Evolutionary conservation across 345 rosid species (phyloP).

Genomic region (Carallia brachiata): DNA sequence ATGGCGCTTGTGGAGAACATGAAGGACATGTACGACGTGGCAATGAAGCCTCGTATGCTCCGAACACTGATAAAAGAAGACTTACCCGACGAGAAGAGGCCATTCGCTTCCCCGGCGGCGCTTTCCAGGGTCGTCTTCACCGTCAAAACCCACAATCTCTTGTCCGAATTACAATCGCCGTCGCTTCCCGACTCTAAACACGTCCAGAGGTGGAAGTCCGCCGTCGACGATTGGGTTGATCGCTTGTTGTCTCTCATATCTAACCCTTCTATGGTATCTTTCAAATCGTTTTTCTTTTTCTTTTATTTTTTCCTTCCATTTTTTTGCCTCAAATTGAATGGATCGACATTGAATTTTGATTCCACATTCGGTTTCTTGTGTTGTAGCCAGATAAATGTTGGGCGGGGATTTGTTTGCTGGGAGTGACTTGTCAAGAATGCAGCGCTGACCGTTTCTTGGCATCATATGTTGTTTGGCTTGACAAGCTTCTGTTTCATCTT

Average conservation of each 20-base stretch:
- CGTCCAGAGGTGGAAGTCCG: constrained; percentile 47
- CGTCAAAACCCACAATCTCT: constrained; percentile 46
- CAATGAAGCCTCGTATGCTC: constrained; percentile 61
- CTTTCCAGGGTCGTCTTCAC: constrained; percentile 45
- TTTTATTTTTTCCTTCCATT: not conserved
- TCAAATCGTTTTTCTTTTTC: not conserved
- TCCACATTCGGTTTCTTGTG: constrained; percentile 5
- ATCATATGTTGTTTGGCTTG: constrained; percentile 62
- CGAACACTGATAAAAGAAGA: constrained; percentile 46
- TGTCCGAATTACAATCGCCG: constrained; percentile 40
- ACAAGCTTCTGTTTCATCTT: constrained; percentile 47
- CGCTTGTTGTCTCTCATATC: constrained; percentile 46
- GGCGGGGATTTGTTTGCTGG: constrained; percentile 75
- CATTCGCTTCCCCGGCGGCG: constrained; percentile 31
- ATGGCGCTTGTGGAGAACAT: constrained; percentile 47
- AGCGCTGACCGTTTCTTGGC: constrained; percentile 58
- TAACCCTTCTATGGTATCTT: constrained; percentile 43
- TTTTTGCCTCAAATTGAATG: not conserved
- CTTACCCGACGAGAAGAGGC: constrained; percentile 61
- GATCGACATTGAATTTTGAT: not conserved
- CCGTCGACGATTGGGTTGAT: constrained; percentile 68
- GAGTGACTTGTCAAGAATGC: constrained; percentile 76
- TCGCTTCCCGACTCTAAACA: constrained; percentile 34
- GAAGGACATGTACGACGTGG: constrained; percentile 46
- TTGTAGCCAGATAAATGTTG: constrained; percentile 82